These are phyloP conservation scores for Phytomonas sp. DNA, from an alignment of 208 protist species.

Conservation along the genomic window DNA sequence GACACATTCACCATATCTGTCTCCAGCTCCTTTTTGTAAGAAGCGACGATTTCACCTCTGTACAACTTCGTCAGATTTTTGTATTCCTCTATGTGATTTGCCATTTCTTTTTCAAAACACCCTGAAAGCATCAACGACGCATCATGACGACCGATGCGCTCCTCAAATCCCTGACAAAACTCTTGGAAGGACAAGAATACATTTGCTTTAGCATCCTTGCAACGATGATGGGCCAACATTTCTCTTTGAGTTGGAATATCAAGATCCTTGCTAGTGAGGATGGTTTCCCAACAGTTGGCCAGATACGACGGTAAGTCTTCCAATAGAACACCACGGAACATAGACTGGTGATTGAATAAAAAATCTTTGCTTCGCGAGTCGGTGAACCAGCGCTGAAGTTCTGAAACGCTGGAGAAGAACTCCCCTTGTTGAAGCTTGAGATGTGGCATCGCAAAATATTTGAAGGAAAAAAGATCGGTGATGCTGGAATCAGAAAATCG, in stretches of 20 bases:
- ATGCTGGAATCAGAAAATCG: conserved; percentile 48
- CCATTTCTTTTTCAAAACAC: conserved; percentile 52
- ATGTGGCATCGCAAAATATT: conserved; percentile 77
- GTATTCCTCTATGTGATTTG: conserved; percentile 32
- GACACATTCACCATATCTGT: conserved; percentile 37
- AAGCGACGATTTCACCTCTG: conserved; percentile 31
- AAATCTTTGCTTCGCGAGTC: conserved; percentile 31
- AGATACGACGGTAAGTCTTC: conserved; percentile 83
- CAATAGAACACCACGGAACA: conserved; percentile 80
- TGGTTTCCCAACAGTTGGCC: conserved; percentile 89
- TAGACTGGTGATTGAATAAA: conserved; percentile 53
- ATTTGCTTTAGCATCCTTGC: conserved; percentile 76
- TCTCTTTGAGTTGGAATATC: conserved; percentile 95
- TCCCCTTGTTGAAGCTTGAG: conserved; percentile 69
- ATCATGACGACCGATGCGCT: conserved; percentile 46
- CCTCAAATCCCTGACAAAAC: conserved; percentile 38
- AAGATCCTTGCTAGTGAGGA: conserved; percentile 92
- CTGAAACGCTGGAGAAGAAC: conserved; percentile 37
- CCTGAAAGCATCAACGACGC: conserved; percentile 46
- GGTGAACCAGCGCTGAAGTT: conserved; percentile 58
- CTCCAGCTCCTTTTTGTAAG: conserved; percentile 36
- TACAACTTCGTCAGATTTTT: conserved; percentile 59
- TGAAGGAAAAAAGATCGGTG: conserved; percentile 57
- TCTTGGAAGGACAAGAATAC: conserved; percentile 39
- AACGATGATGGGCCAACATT: conserved; percentile 93